Evolutionary conservation across 139 green algal species (phyloP).

Genomic region (Tetradesmus obliquus): DNA sequence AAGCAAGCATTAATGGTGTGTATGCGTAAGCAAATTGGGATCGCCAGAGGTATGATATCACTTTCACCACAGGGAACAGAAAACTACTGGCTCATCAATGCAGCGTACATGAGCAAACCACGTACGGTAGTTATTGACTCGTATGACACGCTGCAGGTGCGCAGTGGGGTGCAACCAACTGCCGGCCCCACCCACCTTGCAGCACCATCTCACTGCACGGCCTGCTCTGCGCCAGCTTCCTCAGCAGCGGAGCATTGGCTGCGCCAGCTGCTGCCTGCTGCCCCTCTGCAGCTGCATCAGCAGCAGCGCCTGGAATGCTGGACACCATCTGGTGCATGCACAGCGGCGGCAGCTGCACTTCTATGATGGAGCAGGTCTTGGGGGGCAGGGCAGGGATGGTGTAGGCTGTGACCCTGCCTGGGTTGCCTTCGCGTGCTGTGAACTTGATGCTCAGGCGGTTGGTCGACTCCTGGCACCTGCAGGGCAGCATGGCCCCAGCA

Average conservation of each 20-base stretch:
- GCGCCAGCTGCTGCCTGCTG: neutral
- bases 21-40: neutral
- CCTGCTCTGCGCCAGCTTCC: neutral
- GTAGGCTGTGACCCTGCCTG: slow-evolving; percentile 36
- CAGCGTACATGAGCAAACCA: too few species aligned
- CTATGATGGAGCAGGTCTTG: slow-evolving; percentile 30
- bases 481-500: neutral
- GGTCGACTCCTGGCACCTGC: slow-evolving; percentile 72
- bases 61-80: too few species aligned
- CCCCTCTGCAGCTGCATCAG: neutral
- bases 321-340: slow-evolving; percentile 45
- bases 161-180: neutral
- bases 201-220: slow-evolving; percentile 33
- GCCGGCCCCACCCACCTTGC: neutral
- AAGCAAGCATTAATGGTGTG: neutral
- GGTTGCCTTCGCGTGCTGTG: slow-evolving; percentile 43
- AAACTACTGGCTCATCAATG: too few species aligned
- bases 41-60: too few species aligned
- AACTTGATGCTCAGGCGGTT: slow-evolving; percentile 72
- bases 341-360: slow-evolving; percentile 12
- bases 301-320: neutral
- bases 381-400: slow-evolving; percentile 24
- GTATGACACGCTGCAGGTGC: neutral
- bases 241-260: neutral
- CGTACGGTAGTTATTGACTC: too few species aligned